Percentiles rank a stretch among this genome's conserved stretches.
phyloP scores from a whole-genome alignment of 2,329 filamentous ascomycete species.

The Cylindrodendrum hubeiense region DNA sequence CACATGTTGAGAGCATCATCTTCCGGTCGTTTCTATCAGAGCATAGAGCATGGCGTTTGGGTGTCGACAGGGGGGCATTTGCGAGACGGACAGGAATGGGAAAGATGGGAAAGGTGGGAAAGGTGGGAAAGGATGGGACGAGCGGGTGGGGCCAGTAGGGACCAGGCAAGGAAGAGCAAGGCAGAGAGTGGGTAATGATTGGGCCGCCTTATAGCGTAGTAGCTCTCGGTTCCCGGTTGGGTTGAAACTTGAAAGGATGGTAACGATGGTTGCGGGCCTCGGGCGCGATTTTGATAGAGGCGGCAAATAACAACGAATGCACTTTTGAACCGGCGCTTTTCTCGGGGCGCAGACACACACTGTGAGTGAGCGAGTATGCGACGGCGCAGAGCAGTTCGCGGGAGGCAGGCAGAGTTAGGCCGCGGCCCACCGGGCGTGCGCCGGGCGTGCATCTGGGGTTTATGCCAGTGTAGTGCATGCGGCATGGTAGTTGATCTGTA shows the following conservation, averaged over 20 bases:
- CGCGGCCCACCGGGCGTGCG: conserved; percentile 3
- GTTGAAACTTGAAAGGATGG: neutral
- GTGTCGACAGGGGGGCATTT: conserved; percentile 14
- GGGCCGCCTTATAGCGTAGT: neutral
- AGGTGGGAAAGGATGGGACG: conserved; percentile 3
- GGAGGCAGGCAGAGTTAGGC: neutral
- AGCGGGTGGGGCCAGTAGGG: conserved; percentile 10
- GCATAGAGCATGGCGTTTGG: conserved; percentile 25
- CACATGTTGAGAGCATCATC: conserved; percentile 16
- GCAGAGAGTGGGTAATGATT: neutral
- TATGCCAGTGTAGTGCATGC: neutral
- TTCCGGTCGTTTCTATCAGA: neutral
- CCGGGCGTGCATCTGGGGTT: neutral
- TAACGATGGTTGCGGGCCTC: neutral
- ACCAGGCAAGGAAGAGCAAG: neutral
- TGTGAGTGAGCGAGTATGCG: neutral
- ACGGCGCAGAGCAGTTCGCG: neutral
- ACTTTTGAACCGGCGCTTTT: neutral
- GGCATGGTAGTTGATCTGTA: neutral
- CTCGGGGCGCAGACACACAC: neutral
- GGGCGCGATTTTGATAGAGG: neutral
- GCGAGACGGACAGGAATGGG: conserved; percentile 12
- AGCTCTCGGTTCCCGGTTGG: neutral
- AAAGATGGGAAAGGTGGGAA: too few relatives aligned
- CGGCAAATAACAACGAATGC: neutral